These are phyloP conservation scores for Alternaria brassicae DNA, from an alignment of 2,329 filamentous ascomycete genomes.

Conservation along the genomic window DNA sequence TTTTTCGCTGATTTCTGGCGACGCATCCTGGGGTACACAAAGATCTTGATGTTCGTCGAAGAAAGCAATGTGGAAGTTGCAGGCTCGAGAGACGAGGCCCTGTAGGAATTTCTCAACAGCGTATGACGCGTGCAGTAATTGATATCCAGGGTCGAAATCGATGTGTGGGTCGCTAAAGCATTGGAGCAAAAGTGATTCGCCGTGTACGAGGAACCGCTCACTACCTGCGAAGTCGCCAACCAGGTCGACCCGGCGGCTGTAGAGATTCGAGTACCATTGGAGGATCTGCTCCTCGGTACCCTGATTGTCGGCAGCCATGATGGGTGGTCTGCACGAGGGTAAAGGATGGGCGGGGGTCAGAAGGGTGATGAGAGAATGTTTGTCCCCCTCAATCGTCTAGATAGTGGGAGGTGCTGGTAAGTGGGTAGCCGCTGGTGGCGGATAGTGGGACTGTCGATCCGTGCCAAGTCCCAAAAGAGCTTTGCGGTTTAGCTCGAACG, in stretches of 20 bases:
- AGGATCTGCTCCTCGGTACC: slow-evolving; percentile 34
- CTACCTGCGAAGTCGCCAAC: slow-evolving; percentile 78
- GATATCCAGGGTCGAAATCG: slow-evolving; percentile 70
- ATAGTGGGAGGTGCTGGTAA: slow-evolving; percentile 10
- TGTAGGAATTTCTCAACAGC: slow-evolving; percentile 71
- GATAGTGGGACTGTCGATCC: slow-evolving; percentile 25
- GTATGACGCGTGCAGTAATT: slow-evolving; percentile 74
- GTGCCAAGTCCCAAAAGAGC: slow-evolving; percentile 19
- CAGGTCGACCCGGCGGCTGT: slow-evolving; percentile 55
- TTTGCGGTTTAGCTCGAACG: slow-evolving; percentile 10
- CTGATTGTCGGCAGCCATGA: slow-evolving; percentile 31
- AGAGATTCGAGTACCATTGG: slow-evolving; percentile 47
- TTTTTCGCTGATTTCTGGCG: slow-evolving; percentile 52
- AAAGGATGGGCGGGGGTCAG: slow-evolving; percentile 6
- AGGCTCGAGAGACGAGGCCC: slow-evolving; percentile 67
- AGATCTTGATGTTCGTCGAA: slow-evolving; percentile 65
- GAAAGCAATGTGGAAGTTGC: slow-evolving; percentile 75
- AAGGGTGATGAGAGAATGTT: slow-evolving; percentile 13
- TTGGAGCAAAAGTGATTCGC: slow-evolving; percentile 72
- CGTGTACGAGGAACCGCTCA: slow-evolving; percentile 75
- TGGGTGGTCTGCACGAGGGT: slow-evolving; percentile 12
- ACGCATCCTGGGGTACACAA: slow-evolving; percentile 60
- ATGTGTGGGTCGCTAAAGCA: slow-evolving; percentile 68
- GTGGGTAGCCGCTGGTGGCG: slow-evolving; percentile 25
- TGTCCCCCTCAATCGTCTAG: slow-evolving; percentile 17